Percentiles rank a stretch among this genome's conserved stretches.
Evolutionary conservation across 352 stramenopile genomes (phyloP).

Genomic region (Thalassiosira mediterranea): DNA sequence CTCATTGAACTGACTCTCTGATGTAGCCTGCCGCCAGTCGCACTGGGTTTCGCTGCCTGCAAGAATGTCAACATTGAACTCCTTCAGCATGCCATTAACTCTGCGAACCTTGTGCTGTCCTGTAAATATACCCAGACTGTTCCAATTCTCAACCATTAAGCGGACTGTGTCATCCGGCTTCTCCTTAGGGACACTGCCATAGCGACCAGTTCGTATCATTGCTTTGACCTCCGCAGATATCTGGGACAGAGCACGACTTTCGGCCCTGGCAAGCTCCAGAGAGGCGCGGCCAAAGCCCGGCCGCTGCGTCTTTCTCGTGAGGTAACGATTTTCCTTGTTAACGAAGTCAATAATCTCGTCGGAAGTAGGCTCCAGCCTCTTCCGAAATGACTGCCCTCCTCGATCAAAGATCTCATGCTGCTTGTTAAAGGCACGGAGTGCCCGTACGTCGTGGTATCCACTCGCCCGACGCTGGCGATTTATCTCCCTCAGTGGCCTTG

Average conservation of each 20-base stretch:
- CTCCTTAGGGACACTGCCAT: slow-evolving; percentile 1
- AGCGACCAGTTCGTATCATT: background rate
- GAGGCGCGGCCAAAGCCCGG: background rate
- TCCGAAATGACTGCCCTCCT: background rate
- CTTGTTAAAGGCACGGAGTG: no score
- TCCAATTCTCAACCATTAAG: slow-evolving; percentile 16
- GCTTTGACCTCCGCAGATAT: background rate
- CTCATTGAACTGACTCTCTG: background rate
- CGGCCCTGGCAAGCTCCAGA: background rate
- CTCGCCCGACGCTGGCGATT: no score
- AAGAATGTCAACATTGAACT: slow-evolving; percentile 17
- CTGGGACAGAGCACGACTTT: background rate
- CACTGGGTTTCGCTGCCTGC: slow-evolving; percentile 14
- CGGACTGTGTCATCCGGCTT: slow-evolving; percentile 9
- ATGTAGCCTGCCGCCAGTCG: slow-evolving; percentile 12
- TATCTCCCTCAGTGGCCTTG: no score
- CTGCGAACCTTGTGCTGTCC: slow-evolving; percentile 1
- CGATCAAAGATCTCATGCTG: no score
- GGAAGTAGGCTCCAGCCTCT: background rate
- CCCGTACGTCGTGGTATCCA: no score
- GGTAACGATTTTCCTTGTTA: background rate
- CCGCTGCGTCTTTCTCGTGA: background rate
- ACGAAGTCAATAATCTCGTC: background rate
- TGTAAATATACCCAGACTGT: slow-evolving; percentile 23
- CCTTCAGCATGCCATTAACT: slow-evolving; percentile 3